Base-by-base conservation (phyloP, 2,329 filamentous ascomycete species). In the Clathrospora elynae region DNA sequence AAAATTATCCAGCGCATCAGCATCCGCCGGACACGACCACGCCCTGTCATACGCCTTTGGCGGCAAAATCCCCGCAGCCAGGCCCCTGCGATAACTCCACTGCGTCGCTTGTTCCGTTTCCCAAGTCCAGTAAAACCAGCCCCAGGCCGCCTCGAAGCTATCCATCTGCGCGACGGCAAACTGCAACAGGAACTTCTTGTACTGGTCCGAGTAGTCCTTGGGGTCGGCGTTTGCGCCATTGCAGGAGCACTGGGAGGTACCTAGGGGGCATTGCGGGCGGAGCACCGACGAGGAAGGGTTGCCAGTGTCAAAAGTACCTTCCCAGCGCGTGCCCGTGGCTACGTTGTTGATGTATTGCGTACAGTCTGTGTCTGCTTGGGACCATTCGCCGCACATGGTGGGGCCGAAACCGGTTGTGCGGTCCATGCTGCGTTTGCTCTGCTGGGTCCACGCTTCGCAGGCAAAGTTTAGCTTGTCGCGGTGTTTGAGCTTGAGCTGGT, bases 61-160 rank as follows among this genome's bases (percentile, higher is more conserved):
- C 2, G 93, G 93, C 72, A 99, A 70, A 33, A 92, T 89, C 0
- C 89, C 89, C 2, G 87, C 87, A 37, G 79, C 79, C 51, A 91
- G 75, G 0, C 90, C 91, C 52, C 84, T 78, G 71, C 91, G 84
- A 75, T 93, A 96, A 68, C 90, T 96, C 93, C 93, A 99, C 73
- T 96, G 90, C 46, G 84, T 78, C 34, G 87, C 85, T 53, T 73
- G 78, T 75, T 97, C 92, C 19, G 92, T 96, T 72, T 90, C 83
- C 92, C 93, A 95, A 22, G 91, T 97, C 93, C 93, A 99, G 73
- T 99, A 99, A 74, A 95, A 96, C 93, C 93, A 99, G 34, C 93
- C 93, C 86, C 88, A 93, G 5, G 88, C 90, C 51, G 86, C 84
- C 71, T 97, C 92, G 64, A 97, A 99, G 46, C 85, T 88, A 59